Evolutionary conservation across 176 grass and related monocot genomes (phyloP).

Genomic region (Cenchrus purpureus): DNA sequence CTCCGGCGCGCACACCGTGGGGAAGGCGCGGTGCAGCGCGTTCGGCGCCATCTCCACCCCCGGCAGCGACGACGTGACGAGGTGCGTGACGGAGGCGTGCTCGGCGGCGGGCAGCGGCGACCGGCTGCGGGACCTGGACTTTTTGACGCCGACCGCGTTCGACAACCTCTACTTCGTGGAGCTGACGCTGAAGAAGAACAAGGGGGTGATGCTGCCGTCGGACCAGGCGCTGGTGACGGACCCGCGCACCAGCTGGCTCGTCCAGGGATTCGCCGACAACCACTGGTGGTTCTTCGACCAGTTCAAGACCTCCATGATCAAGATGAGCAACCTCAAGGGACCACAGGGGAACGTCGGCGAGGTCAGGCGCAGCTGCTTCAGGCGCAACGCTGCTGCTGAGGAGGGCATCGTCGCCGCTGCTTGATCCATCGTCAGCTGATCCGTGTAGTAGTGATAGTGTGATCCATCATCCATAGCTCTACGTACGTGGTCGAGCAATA

Average conservation of each 20-base stretch:
- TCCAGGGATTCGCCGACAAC: conserved; percentile 38
- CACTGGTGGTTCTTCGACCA: conserved; percentile 56
- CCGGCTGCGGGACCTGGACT: conserved; percentile 25
- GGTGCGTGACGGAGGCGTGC: conserved; percentile 28
- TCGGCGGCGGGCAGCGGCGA: neutral
- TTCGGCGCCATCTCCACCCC: neutral
- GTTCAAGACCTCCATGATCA: conserved; percentile 52
- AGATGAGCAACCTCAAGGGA: conserved; percentile 45
- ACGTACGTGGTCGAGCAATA: too few species aligned
- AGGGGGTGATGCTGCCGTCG: conserved; percentile 43
- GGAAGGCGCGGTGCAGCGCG: conserved; percentile 31
- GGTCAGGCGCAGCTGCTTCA: conserved; percentile 47
- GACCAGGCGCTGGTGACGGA: conserved; percentile 43
- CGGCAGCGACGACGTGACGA: neutral
- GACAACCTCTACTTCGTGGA: conserved; percentile 53
- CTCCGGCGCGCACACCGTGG: conserved; percentile 67
- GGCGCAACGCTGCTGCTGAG: neutral
- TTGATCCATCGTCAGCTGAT: neutral
- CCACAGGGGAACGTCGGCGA: conserved; percentile 44
- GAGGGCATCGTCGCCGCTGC: neutral
- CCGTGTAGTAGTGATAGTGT: too few species aligned
- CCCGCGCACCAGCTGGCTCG: conserved; percentile 28
- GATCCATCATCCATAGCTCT: too few species aligned
- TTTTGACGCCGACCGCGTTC: conserved; percentile 37
- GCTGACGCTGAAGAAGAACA: conserved; percentile 21